These are phyloP conservation scores for Curvularia lunata DNA, from an alignment of 2,329 filamentous ascomycete genomes.

Conservation along the genomic window DNA sequence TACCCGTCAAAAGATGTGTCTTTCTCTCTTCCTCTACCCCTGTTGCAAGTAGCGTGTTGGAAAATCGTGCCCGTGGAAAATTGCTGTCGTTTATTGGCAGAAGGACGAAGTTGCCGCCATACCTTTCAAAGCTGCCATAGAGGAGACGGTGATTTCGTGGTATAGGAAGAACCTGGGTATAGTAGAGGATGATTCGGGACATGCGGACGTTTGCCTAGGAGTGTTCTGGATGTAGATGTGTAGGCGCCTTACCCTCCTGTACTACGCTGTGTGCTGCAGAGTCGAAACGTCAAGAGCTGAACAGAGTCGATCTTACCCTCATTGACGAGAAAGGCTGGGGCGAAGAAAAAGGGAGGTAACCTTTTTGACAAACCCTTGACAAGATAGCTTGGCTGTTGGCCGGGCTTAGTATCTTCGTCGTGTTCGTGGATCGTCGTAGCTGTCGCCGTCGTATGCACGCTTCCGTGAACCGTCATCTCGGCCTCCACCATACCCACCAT, in stretches of 20 bases:
- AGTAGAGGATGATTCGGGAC: neutral
- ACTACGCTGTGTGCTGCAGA: conserved; percentile 21
- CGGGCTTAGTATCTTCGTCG: conserved; percentile 63
- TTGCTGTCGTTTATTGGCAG: neutral
- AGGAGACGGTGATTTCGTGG: neutral
- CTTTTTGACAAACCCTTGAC: conserved; percentile 49
- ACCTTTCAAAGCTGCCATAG: neutral
- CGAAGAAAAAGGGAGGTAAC: conserved; percentile 45
- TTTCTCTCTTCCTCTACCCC: neutral
- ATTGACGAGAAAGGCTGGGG: conserved; percentile 39
- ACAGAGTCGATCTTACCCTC: conserved; percentile 45
- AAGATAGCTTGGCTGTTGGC: conserved; percentile 25
- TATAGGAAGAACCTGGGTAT: neutral
- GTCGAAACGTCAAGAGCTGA: conserved; percentile 26
- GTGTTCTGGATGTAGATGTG: neutral
- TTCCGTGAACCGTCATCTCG: conserved; percentile 53
- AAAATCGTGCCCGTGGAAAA: neutral
- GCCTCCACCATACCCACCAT: conserved; percentile 24
- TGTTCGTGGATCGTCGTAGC: conserved; percentile 75
- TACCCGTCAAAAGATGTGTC: neutral
- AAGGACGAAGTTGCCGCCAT: neutral
- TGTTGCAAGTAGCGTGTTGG: neutral
- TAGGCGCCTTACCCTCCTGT: conserved; percentile 35
- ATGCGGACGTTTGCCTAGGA: neutral
- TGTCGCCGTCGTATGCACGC: conserved; percentile 69